Evolutionary conservation across 306 rosid species (phyloP).

Genomic region (Lathyrus tuberosus): DNA sequence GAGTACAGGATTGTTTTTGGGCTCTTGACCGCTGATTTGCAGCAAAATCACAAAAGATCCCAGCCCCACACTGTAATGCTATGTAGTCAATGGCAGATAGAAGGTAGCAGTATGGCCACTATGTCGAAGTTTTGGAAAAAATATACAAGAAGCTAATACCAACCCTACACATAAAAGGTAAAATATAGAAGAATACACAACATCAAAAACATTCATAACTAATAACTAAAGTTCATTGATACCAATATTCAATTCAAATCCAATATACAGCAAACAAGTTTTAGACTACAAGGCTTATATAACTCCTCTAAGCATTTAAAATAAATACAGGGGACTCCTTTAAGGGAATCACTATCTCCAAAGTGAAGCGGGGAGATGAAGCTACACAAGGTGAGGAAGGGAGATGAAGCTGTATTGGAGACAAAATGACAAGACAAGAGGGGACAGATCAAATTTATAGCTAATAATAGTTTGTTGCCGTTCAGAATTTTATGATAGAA

Average conservation of each 20-base stretch:
- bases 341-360: neutral
- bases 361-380: neutral
- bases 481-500: slow-evolving; percentile 3
- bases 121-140: neutral
- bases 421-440: neutral
- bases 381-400: neutral
- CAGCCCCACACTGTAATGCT: neutral
- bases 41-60: neutral
- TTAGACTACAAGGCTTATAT: neutral
- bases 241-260: neutral
- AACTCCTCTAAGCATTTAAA: slow-evolving; percentile 2
- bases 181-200: neutral
- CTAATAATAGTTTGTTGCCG: neutral
- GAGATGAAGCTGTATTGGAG: neutral
- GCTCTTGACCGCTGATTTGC: neutral
- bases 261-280: neutral
- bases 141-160: neutral
- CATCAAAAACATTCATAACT: neutral
- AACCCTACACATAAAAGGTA: neutral
- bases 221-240: slow-evolving; percentile 4
- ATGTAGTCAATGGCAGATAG: neutral
- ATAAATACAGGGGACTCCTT: neutral
- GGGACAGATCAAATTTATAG: too few species aligned
- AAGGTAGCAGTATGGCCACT: neutral
- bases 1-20: neutral